These are phyloP conservation scores for Mimosa bimucronata DNA, from an alignment of 306 rosid species.

Conservation along the genomic window DNA sequence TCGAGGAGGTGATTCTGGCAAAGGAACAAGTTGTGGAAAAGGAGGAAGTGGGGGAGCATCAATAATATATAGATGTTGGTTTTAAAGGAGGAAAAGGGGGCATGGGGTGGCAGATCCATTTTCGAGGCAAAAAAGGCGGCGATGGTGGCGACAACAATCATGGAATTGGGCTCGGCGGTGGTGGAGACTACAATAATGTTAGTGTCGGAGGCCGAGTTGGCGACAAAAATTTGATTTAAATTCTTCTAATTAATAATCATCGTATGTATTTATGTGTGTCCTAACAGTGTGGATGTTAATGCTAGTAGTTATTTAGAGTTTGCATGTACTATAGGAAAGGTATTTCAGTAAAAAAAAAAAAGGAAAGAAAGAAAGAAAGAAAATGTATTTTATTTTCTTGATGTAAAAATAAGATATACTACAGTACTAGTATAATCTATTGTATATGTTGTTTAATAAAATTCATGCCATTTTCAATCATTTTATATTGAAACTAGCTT, in stretches of 20 bases:
- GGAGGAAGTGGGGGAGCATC: background rate
- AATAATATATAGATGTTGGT: background rate
- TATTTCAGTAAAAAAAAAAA: too few species aligned
- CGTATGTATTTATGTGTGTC: background rate
- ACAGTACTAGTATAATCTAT: too few species aligned
- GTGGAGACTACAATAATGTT: too few species aligned
- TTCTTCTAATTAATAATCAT: background rate
- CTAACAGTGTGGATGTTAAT: background rate
- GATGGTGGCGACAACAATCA: too few species aligned
- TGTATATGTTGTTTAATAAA: too few species aligned
- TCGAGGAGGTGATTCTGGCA: background rate
- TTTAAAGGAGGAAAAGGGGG: background rate
- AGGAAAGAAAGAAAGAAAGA: too few species aligned
- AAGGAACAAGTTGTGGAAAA: background rate
- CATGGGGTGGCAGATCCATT: background rate
- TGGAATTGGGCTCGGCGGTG: background rate
- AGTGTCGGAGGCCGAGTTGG: background rate
- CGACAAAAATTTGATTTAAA: background rate
- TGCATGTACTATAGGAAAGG: too few species aligned
- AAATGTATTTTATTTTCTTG: too few species aligned
- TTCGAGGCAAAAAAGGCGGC: background rate
- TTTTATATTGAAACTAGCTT: too few species aligned
- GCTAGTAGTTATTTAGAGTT: background rate
- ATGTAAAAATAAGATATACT: too few species aligned
- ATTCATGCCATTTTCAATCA: too few species aligned